Evolutionary conservation across 106 monocot genomes (phyloP).

Genomic region (Xerophyta viscosa): DNA sequence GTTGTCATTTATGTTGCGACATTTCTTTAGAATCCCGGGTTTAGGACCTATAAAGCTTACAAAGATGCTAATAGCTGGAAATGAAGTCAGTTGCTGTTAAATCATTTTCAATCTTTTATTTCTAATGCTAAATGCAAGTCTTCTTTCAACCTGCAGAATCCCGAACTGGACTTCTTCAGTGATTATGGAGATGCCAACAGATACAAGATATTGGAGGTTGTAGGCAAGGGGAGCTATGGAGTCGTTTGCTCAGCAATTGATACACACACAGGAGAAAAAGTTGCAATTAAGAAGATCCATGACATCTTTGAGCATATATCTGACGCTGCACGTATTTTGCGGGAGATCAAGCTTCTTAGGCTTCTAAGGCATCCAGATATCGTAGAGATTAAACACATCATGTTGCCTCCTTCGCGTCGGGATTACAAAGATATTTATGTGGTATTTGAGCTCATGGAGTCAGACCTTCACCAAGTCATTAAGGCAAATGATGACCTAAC

Average conservation of each 20-base stretch:
- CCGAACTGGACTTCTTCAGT: slow-evolving; percentile 59
- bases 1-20: too few species aligned
- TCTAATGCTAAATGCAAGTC: not conserved
- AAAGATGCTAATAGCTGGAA: too few species aligned
- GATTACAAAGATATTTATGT: slow-evolving; percentile 58
- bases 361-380: slow-evolving; percentile 71
- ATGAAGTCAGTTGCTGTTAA: too few species aligned
- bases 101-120: not conserved
- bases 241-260: slow-evolving; percentile 74
- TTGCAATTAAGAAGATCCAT: slow-evolving; percentile 76
- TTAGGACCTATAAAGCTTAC: too few species aligned
- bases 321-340: slow-evolving; percentile 64
- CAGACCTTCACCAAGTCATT: slow-evolving; percentile 75
- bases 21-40: too few species aligned
- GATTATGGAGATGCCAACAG: slow-evolving; percentile 73
- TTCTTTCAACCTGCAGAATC: slow-evolving; percentile 25
- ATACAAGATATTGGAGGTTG: slow-evolving; percentile 69
- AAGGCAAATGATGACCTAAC: slow-evolving; percentile 80
- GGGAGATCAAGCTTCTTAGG: slow-evolving; percentile 73
- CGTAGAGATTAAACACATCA: slow-evolving; percentile 77
- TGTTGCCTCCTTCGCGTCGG: slow-evolving; percentile 60
- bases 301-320: slow-evolving; percentile 80
- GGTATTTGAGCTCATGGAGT: slow-evolving; percentile 54
- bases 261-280: slow-evolving; percentile 62
- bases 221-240: slow-evolving; percentile 82